These are phyloP conservation scores for Betula pendula DNA, from an alignment of 306 rosid genomes.

Conservation along the genomic window DNA sequence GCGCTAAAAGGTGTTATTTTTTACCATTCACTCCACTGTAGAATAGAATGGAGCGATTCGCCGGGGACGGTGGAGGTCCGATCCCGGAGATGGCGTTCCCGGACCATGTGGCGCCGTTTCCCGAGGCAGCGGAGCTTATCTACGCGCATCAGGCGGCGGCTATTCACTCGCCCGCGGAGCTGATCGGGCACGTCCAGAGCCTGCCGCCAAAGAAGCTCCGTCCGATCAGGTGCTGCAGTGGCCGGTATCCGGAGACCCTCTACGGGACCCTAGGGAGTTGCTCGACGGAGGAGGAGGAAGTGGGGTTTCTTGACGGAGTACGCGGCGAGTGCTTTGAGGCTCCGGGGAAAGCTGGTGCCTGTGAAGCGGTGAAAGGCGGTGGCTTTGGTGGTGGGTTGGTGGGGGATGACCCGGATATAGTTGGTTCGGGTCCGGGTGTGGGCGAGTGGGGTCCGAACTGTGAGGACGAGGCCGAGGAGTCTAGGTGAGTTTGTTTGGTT, in stretches of 20 bases:
- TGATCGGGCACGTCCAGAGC: constrained; percentile 25
- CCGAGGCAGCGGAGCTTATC: constrained; percentile 62
- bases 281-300: background rate
- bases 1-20: constrained; percentile 32
- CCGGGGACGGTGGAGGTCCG: constrained; percentile 44
- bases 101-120: constrained; percentile 61
- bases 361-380: constrained; percentile 11
- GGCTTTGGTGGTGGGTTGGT: background rate
- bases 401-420: constrained; percentile 8
- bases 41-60: constrained; percentile 28
- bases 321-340: constrained; percentile 20
- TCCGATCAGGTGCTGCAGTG: constrained; percentile 56
- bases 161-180: constrained; percentile 22
- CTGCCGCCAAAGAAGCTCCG: constrained; percentile 79
- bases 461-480: constrained; percentile 27
- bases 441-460: constrained; percentile 25
- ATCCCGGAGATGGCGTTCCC: constrained; percentile 40
- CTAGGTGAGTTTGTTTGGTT: constrained; percentile 42
- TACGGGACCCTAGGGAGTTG: constrained; percentile 3
- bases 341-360: constrained; percentile 14
- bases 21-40: constrained; percentile 14
- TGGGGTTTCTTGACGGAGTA: constrained; percentile 18
- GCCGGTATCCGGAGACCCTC: constrained; percentile 9
- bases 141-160: constrained; percentile 35
- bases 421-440: constrained; percentile 40